phyloP scores from a whole-genome alignment of 495 filamentous ascomycete species.

The Articulospora tetracladia region DNA sequence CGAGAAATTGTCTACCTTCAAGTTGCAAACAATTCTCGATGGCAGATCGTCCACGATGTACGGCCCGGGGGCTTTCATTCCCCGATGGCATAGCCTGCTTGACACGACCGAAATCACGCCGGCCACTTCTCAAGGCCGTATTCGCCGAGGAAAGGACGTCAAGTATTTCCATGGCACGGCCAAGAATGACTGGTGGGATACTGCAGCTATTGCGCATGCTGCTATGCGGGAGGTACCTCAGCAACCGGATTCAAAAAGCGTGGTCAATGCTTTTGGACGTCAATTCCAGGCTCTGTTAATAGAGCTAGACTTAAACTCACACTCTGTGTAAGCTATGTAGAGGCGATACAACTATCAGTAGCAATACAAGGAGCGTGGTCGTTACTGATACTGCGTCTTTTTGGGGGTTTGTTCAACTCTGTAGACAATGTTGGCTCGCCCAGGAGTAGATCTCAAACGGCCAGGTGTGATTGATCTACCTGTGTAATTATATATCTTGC shows the following conservation, averaged over 20 bases:
- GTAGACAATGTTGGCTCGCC: too few species aligned
- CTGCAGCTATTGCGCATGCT: constrained; percentile 37
- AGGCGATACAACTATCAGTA: too few species aligned
- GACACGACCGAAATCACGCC: constrained; percentile 58
- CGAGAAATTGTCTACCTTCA: constrained; percentile 36
- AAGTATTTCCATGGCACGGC: not conserved
- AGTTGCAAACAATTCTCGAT: constrained; percentile 13
- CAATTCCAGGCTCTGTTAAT: too few species aligned
- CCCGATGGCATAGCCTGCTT: constrained; percentile 59
- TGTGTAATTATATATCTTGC: too few species aligned
- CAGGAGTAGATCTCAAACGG: too few species aligned
- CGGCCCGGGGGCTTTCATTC: constrained; percentile 61
- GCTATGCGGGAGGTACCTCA: not conserved
- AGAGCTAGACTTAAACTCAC: too few species aligned
- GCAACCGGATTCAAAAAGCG: constrained; percentile 33
- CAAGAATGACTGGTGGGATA: constrained; percentile 40
- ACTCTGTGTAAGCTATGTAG: too few species aligned
- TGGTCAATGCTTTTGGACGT: too few species aligned
- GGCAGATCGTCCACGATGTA: constrained; percentile 22
- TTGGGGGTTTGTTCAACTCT: too few species aligned
- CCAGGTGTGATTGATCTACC: too few species aligned
- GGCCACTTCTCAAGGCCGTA: constrained; percentile 37
- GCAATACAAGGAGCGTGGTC: too few species aligned
- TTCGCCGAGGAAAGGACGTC: constrained; percentile 47
- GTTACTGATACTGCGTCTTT: too few species aligned